Conservation (phyloP, 1,284 basidiomycete genomes). For the Flammula alnicola region DNA sequence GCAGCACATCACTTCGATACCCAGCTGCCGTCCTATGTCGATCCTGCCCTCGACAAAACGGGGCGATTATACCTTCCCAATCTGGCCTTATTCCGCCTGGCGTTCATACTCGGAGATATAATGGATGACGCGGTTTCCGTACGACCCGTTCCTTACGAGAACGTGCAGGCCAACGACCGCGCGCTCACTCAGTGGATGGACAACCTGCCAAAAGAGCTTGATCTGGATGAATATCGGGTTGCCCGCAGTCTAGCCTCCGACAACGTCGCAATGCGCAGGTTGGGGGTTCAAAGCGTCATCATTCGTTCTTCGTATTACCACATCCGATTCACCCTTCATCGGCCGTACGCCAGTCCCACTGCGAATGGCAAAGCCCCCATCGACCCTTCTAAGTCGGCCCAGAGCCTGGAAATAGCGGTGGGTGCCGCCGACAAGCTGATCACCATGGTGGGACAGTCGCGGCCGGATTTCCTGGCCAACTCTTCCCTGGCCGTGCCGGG, state of each 20-base stretch:
- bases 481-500: slow-evolving; percentile 71
- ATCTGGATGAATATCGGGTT: slow-evolving; percentile 74
- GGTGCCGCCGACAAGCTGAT: slow-evolving; percentile 76
- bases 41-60: slow-evolving; percentile 59
- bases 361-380: slow-evolving; percentile 32
- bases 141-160: slow-evolving; percentile 72
- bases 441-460: slow-evolving; percentile 68
- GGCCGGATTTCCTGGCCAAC: slow-evolving; percentile 73
- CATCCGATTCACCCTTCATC: slow-evolving; percentile 80
- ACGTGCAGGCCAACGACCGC: slow-evolving; percentile 71
- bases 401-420: slow-evolving; percentile 73
- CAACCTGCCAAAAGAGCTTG: slow-evolving; percentile 68
- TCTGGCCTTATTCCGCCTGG: slow-evolving; percentile 73
- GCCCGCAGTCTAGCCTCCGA: slow-evolving; percentile 69
- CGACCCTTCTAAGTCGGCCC: slow-evolving; percentile 51
- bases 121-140: slow-evolving; percentile 82
- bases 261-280: slow-evolving; percentile 55
- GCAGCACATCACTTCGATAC: slow-evolving; percentile 83
- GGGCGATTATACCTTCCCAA: slow-evolving; percentile 73
- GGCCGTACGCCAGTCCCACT: slow-evolving; percentile 59
- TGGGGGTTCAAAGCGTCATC: slow-evolving; percentile 78
- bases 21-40: slow-evolving; percentile 66
- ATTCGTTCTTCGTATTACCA: slow-evolving; percentile 76
- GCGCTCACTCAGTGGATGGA: slow-evolving; percentile 74
- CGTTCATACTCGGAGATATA: slow-evolving; percentile 78